phyloP scores from a whole-genome alignment of 2,329 filamentous ascomycete genomes.

The Aplosporella prunicola region DNA sequence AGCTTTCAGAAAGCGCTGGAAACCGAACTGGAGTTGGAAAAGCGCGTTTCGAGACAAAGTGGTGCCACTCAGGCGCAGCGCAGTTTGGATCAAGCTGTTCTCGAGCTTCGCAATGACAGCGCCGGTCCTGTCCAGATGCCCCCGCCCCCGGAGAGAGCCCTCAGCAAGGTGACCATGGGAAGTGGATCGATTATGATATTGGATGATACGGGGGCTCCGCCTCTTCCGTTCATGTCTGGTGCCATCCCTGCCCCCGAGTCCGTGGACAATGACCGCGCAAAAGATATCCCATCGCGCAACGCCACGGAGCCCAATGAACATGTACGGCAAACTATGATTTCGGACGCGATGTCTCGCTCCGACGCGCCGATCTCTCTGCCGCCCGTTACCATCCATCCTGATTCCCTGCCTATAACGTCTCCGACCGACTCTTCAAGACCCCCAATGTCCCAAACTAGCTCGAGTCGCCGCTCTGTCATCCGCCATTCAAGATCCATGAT shows the following conservation, averaged over 20 bases:
- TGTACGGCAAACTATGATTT: no score
- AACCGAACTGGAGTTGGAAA: conserved; percentile 42
- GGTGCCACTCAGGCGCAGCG: conserved; percentile 3
- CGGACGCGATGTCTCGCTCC: background rate
- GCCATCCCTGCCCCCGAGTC: conserved; percentile 29
- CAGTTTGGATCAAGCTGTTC: background rate
- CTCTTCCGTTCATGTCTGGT: conserved; percentile 45
- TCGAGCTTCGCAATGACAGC: background rate
- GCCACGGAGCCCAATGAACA: no score
- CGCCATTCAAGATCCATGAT: conserved; percentile 22
- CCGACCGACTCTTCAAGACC: no score
- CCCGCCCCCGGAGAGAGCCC: conserved; percentile 11
- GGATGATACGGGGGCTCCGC: conserved; percentile 54
- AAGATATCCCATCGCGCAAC: no score
- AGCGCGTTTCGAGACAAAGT: no score
- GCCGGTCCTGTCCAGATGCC: no score
- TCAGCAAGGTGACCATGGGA: conserved; percentile 59
- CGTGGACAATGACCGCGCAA: no score
- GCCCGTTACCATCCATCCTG: conserved; percentile 7
- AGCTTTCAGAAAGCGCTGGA: conserved; percentile 69
- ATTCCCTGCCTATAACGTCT: no score
- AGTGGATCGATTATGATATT: conserved; percentile 88
- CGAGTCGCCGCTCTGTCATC: conserved; percentile 15
- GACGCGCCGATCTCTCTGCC: conserved; percentile 6
- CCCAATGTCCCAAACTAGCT: no score